A percentile compares a stretch with the other conserved stretches of the same genome.
These are phyloP conservation scores for Rubroshorea leprosula DNA, from an alignment of 345 rosid species.

Conservation along the genomic window DNA sequence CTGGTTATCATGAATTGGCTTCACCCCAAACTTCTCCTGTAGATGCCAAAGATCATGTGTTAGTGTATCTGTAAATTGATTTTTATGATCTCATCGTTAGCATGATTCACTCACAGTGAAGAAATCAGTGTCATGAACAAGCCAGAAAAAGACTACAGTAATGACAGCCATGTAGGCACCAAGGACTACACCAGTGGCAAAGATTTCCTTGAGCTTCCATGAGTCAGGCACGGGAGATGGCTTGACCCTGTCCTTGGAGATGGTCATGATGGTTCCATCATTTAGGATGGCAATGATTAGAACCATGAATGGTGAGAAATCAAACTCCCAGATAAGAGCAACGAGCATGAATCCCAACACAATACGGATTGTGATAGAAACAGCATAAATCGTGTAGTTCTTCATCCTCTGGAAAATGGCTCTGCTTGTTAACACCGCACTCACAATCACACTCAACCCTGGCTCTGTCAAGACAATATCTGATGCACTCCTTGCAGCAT, in stretches of 20 bases:
- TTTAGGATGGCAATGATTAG: conserved; percentile 74
- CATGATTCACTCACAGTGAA: conserved; percentile 46
- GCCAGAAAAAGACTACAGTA: conserved; percentile 62
- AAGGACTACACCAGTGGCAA: conserved; percentile 62
- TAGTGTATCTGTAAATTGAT: no score
- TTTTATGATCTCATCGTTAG: not conserved
- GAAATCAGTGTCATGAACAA: conserved; percentile 49
- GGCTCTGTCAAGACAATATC: conserved; percentile 81
- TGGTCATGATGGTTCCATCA: conserved; percentile 87
- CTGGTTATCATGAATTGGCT: conserved; percentile 25
- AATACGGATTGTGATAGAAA: conserved; percentile 79
- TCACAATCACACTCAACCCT: conserved; percentile 67
- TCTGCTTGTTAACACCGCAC: conserved; percentile 76
- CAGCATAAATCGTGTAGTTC: conserved; percentile 87
- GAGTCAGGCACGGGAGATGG: conserved; percentile 79
- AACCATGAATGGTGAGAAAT: conserved; percentile 83
- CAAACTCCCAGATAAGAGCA: conserved; percentile 72
- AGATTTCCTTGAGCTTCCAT: conserved; percentile 79
- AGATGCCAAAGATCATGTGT: not conserved
- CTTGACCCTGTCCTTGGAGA: conserved; percentile 71
- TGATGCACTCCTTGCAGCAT: conserved; percentile 74
- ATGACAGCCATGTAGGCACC: conserved; percentile 68
- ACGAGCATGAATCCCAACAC: conserved; percentile 74
- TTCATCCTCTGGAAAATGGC: conserved; percentile 90
- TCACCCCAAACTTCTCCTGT: conserved; percentile 51